Evolutionary conservation across 2,329 filamentous ascomycete species (phyloP).

Genomic region (Herpotrichia juniperi): DNA sequence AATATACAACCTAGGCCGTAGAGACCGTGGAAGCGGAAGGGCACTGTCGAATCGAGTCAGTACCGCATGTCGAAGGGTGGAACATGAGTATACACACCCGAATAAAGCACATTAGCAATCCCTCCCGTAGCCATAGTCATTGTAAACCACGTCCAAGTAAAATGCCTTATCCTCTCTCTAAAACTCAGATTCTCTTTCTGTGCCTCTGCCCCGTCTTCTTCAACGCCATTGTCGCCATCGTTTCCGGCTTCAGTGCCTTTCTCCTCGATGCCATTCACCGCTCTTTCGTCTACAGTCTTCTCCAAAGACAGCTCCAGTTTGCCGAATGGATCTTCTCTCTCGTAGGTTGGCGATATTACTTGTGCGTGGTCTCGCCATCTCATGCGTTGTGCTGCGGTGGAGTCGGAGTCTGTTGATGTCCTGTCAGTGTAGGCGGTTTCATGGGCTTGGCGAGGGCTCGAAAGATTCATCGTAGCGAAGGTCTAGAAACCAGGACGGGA

Average conservation of each 20-base stretch:
- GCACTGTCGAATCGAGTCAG: constrained; percentile 31
- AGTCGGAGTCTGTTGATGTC: constrained; percentile 16
- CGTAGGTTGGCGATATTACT: constrained; percentile 21
- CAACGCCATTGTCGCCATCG: constrained; percentile 49
- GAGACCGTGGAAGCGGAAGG: constrained; percentile 51
- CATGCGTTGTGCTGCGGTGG: constrained; percentile 27
- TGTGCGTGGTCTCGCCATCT: constrained; percentile 31
- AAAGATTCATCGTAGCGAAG: not conserved
- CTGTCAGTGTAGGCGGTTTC: not conserved
- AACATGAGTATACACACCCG: constrained; percentile 51
- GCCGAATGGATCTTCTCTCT: constrained; percentile 28
- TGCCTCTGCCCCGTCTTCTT: constrained; percentile 6
- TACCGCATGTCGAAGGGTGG: not conserved
- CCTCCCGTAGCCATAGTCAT: constrained; percentile 68
- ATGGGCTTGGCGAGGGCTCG: not conserved
- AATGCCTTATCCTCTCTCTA: constrained; percentile 64
- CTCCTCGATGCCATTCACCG: constrained; percentile 3
- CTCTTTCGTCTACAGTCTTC: not conserved
- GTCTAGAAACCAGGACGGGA: not conserved
- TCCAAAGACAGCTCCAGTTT: constrained; percentile 5
- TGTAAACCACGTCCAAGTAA: constrained; percentile 82
- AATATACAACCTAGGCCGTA: constrained; percentile 56
- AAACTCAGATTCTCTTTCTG: constrained; percentile 38
- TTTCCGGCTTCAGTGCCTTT: constrained; percentile 42
- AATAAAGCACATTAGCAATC: constrained; percentile 64